phyloP scores from a whole-genome alignment of 805 yeast species.

The Barnettozyma botsteinii region DNA sequence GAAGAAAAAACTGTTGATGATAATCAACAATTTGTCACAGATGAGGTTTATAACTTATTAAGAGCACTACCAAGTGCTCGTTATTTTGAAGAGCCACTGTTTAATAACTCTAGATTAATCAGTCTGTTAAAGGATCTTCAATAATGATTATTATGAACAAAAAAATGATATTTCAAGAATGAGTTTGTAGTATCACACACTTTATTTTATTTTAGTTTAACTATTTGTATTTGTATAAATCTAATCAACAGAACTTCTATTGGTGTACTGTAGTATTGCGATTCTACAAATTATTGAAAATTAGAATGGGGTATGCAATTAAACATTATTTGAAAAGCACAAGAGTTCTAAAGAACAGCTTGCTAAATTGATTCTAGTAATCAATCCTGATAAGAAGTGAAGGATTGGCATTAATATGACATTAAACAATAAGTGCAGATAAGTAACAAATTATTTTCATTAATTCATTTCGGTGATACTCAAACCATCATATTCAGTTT shows the following conservation, averaged over 20 bases:
- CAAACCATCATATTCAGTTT: conserved; percentile 10
- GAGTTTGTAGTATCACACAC: not conserved
- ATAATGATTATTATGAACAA: not conserved
- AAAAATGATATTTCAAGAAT: not conserved
- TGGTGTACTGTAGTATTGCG: too few species aligned
- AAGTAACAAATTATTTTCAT: not conserved
- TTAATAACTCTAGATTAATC: conserved; percentile 46
- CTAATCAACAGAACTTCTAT: too few species aligned
- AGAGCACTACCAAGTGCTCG: conserved; percentile 52
- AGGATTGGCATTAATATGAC: not conserved
- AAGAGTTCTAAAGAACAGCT: not conserved
- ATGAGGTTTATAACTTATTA: conserved; percentile 44
- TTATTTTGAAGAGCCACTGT: conserved; percentile 46
- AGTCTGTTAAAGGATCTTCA: conserved; percentile 11
- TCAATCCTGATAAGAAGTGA: conserved; percentile 1
- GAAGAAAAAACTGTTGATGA: conserved; percentile 7
- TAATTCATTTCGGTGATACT: not conserved
- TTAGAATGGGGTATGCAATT: not conserved
- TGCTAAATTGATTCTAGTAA: not conserved
- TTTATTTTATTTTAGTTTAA: too few species aligned
- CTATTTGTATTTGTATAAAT: too few species aligned
- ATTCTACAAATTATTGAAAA: too few species aligned
- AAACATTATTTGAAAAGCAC: not conserved
- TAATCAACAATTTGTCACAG: conserved; percentile 25
- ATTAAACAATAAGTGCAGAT: not conserved